These are phyloP conservation scores for Yamadazyma siamensis DNA, from an alignment of 1,139 yeast species.

Conservation along the genomic window DNA sequence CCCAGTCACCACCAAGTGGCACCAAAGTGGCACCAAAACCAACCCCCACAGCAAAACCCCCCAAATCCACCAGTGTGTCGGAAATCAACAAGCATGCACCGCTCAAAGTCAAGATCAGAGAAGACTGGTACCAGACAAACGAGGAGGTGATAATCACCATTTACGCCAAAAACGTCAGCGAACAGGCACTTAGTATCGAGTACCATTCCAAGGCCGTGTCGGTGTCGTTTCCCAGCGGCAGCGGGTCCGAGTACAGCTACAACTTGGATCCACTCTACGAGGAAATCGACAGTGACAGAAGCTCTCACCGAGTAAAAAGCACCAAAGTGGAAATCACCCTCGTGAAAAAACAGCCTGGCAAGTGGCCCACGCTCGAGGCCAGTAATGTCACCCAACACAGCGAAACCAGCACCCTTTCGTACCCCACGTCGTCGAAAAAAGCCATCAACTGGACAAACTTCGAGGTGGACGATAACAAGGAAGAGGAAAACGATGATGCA, in stretches of 20 bases:
- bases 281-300: slow-evolving; percentile 44
- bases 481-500: slow-evolving; percentile 43
- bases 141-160: slow-evolving; percentile 62
- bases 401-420: slow-evolving; percentile 19
- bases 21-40: neutral
- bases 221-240: slow-evolving; percentile 45
- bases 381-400: slow-evolving; percentile 10
- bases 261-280: slow-evolving; percentile 49
- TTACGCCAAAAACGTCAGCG: slow-evolving; percentile 64
- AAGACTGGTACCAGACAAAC: slow-evolving; percentile 78
- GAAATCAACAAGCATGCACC: slow-evolving; percentile 41
- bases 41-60: slow-evolving; percentile 2
- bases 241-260: slow-evolving; percentile 47
- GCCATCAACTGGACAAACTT: slow-evolving; percentile 73
- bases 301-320: slow-evolving; percentile 53
- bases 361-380: slow-evolving; percentile 47
- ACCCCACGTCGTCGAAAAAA: slow-evolving; percentile 64
- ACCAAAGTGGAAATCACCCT: slow-evolving; percentile 74
- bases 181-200: slow-evolving; percentile 34
- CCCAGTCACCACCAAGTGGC: slow-evolving; percentile 1
- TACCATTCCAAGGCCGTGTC: slow-evolving; percentile 31
- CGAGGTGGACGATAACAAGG: slow-evolving; percentile 52
- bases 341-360: slow-evolving; percentile 27
- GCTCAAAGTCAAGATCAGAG: slow-evolving; percentile 46
- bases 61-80: slow-evolving; percentile 27